Conservation (phyloP, 768 basidiomycete genomes). For the Mycena leptocephala region DNA sequence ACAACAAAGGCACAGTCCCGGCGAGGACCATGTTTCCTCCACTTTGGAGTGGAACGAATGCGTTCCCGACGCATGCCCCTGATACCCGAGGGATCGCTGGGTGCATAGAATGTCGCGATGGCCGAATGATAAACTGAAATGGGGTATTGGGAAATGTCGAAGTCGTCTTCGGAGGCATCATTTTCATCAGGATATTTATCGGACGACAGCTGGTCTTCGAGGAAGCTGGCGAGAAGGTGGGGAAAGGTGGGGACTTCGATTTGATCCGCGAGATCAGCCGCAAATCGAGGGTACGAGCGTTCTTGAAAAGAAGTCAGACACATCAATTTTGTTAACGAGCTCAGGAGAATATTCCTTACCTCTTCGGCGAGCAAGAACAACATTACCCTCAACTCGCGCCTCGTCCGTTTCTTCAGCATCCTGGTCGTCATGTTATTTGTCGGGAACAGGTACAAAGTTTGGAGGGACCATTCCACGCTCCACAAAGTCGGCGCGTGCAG, state of each 20-base stretch:
- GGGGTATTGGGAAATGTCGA: not conserved
- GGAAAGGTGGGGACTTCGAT: not conserved
- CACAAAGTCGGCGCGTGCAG: constrained; percentile 33
- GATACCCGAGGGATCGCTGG: constrained; percentile 34
- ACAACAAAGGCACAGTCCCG: not conserved
- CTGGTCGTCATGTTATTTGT: not conserved
- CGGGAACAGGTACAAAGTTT: not conserved
- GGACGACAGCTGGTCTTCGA: not conserved
- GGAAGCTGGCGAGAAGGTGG: not conserved
- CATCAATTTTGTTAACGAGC: not conserved
- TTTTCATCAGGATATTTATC: not conserved
- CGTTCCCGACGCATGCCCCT: constrained; percentile 37
- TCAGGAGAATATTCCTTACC: not conserved
- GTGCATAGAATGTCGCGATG: constrained; percentile 36
- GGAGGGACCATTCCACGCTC: constrained; percentile 36
- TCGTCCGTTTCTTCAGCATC: constrained; percentile 8
- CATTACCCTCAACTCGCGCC: constrained; percentile 16
- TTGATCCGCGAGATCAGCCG: not conserved
- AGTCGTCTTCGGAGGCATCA: not conserved
- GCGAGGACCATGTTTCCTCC: constrained; percentile 23
- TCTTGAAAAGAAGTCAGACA: not conserved
- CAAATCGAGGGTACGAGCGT: not conserved
- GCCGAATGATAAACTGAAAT: constrained; percentile 37
- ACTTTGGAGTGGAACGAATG: constrained; percentile 39
- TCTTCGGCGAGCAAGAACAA: constrained; percentile 21